Base-by-base conservation (phyloP, 768 basidiomycete genomes). In the Sporobolomyces roseus region DNA sequence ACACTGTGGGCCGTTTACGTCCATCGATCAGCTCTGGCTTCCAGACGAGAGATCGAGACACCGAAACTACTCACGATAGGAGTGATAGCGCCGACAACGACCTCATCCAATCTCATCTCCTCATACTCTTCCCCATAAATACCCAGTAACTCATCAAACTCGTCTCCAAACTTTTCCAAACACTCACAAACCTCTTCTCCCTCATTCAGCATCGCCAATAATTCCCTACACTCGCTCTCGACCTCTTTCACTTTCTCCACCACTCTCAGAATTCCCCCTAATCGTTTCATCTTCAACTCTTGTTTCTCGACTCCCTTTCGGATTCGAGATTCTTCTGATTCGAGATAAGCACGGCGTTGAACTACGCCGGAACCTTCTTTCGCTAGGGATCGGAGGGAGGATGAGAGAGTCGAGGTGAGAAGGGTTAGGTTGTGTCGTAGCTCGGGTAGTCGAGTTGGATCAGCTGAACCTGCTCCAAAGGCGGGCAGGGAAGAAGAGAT, bases 401-500 rank as follows among this genome's bases (percentile, higher is more conserved):
- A 85, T 74, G 89, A 90, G 74, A 91, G 88, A 2, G 86, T 83
- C 53, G 92, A 90, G 2, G 85, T 83, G 38, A 99, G 91, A 49
- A 97, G 84, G 6, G 89, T 86, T 32, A 99, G 80, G 78, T 98
- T 99, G 78, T 99, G 93, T 30, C 94, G 85, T n/a, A 99, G 85
- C 81, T 99, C 96, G 0, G 96, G 96, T 70, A 98, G 87, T 62
- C 90, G 87, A 54, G 87, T 90, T 9, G 87, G 83, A 74, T 99
- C 94, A 19, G 86, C 85, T 0, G 91, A 63, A 30, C 66, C 66
- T 19, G 60, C 51, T 25, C 45, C 64, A 46, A 48, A 62, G 13
- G 64, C 66, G 5, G 78, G 78, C 85, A 85, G 66, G 83, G 88
- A 73, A 83, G 78, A 25, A 87, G 58, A 14, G 85, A 36, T 93